A percentile compares a stretch with the other conserved stretches of the same genome.
These are phyloP conservation scores for Hanseniaspora sp. DNA, from an alignment of 1,139 yeast species.

Conservation along the genomic window DNA sequence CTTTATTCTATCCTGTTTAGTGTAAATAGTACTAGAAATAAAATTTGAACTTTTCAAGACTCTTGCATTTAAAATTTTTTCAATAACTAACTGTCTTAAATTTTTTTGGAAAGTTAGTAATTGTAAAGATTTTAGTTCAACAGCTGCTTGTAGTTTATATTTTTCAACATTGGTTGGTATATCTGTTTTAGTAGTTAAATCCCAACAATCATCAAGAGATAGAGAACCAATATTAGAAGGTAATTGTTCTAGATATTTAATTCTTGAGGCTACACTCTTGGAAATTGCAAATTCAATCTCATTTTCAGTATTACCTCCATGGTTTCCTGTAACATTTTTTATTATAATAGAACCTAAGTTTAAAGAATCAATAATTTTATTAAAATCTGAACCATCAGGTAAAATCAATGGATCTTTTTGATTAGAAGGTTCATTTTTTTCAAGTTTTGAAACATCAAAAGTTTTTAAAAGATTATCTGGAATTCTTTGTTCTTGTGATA, in stretches of 20 bases:
- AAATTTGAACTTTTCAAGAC: constrained; percentile 41
- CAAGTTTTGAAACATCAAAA: constrained; percentile 16
- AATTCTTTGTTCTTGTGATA: constrained; percentile 67
- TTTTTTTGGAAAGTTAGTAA: constrained; percentile 76
- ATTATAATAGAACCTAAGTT: constrained; percentile 18
- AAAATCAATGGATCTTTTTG: background rate
- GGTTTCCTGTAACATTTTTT: constrained; percentile 22
- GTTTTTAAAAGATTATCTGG: constrained; percentile 40
- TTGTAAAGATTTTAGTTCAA: constrained; percentile 75
- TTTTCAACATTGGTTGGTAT: constrained; percentile 35
- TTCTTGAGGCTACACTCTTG: constrained; percentile 53
- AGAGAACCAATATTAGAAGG: constrained; percentile 70
- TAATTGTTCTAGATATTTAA: constrained; percentile 60
- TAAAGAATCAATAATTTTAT: constrained; percentile 7
- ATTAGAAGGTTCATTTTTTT: background rate
- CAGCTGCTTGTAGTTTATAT: constrained; percentile 52
- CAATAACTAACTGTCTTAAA: constrained; percentile 61
- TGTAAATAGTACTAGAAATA: constrained; percentile 41
- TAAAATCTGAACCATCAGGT: constrained; percentile 13
- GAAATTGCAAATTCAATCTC: constrained; percentile 42
- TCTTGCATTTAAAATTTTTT: constrained; percentile 53
- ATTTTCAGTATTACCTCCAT: constrained; percentile 27
- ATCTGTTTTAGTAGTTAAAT: constrained; percentile 36
- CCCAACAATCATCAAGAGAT: constrained; percentile 33
- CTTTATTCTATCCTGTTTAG: constrained; percentile 52